Conservation (phyloP, 371 early-diverging fungal genomes). For the Mortierella sp. region DNA sequence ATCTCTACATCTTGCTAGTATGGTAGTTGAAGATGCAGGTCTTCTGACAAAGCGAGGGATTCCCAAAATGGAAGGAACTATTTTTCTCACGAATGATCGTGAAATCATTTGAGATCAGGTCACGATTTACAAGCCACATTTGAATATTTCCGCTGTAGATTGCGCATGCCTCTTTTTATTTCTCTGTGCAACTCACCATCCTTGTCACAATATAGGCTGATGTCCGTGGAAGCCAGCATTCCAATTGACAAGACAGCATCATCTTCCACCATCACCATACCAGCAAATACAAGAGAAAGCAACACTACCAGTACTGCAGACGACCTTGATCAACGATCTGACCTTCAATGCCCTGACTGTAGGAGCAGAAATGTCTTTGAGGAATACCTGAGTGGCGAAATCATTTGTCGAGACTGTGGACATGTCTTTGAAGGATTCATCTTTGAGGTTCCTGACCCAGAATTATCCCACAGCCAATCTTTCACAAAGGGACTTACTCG, state of each 20-base stretch:
- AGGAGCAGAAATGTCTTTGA: not conserved
- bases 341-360: conserved; percentile 18
- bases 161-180: too few relatives aligned
- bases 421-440: conserved; percentile 12
- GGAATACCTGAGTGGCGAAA: not conserved
- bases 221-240: not conserved
- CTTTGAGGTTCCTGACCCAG: not conserved
- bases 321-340: conserved; percentile 6
- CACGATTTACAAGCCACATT: too few relatives aligned
- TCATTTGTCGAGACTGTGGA: conserved; percentile 21
- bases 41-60: too few relatives aligned
- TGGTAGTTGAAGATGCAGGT: too few relatives aligned
- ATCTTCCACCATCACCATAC: not conserved
- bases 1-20: too few relatives aligned
- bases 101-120: too few relatives aligned
- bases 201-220: conserved; percentile 3
- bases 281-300: not conserved
- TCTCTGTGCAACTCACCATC: too few relatives aligned
- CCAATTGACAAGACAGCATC: not conserved
- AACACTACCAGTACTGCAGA: not conserved
- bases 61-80: too few relatives aligned
- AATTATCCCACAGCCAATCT: not conserved
- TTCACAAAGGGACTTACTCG: conserved; percentile 1
- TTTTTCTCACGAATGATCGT: too few relatives aligned
- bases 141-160: too few relatives aligned